These are phyloP conservation scores for Solanum clarkiae DNA, from an alignment of 257 asterid genomes.

Conservation along the genomic window DNA sequence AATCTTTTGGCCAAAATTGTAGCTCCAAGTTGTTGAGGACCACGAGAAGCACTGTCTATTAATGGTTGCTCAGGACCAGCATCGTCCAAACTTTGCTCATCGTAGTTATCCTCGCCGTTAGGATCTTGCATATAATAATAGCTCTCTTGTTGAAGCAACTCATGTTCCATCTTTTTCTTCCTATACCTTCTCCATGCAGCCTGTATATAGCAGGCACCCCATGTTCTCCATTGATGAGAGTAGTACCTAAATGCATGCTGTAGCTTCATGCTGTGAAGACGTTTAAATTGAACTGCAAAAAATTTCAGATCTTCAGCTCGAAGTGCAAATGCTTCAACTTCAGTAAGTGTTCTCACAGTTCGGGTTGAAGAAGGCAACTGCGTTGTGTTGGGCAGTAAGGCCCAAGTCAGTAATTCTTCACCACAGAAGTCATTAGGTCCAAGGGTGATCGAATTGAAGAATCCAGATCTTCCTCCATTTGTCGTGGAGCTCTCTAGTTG, in stretches of 20 bases:
- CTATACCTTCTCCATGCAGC: constrained; percentile 72
- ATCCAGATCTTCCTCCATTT: constrained; percentile 78
- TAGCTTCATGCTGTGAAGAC: constrained; percentile 82
- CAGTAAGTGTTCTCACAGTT: constrained; percentile 62
- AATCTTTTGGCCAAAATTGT: constrained; percentile 66
- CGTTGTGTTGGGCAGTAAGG: constrained; percentile 63
- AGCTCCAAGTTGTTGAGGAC: constrained; percentile 46
- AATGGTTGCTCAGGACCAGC: neutral
- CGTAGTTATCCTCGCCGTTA: neutral
- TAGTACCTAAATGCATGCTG: constrained; percentile 88
- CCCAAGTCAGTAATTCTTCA: constrained; percentile 93
- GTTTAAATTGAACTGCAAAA: constrained; percentile 68
- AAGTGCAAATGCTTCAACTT: constrained; percentile 87
- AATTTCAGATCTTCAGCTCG: constrained; percentile 86
- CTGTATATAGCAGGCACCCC: constrained; percentile 78
- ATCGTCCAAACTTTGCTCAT: neutral
- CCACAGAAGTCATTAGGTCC: constrained; percentile 86
- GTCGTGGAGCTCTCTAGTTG: constrained; percentile 86
- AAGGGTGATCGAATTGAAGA: constrained; percentile 77
- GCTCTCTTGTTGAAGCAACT: constrained; percentile 41
- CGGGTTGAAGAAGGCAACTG: constrained; percentile 78
- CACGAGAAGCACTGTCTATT: constrained; percentile 4
- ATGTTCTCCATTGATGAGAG: constrained; percentile 93
- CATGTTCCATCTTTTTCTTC: constrained; percentile 46
- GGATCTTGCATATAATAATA: constrained; percentile 3